A percentile compares a stretch with the other conserved stretches of the same genome.
Evolutionary conservation across 2,329 filamentous ascomycete genomes (phyloP).

Genomic region (Diaporthe citriasiana): DNA sequence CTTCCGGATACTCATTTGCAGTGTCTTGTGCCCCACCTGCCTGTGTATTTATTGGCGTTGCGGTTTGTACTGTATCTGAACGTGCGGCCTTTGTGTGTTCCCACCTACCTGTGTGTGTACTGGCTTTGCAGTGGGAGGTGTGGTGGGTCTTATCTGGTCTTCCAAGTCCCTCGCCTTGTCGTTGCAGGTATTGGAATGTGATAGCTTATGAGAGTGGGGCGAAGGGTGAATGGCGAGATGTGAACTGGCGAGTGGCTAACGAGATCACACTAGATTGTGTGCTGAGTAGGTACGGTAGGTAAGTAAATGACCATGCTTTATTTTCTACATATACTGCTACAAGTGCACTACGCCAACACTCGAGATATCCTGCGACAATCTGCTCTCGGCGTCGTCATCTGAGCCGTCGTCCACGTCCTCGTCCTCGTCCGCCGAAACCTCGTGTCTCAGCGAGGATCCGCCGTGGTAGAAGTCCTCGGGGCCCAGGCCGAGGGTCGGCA

Average conservation of each 20-base stretch:
- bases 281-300: too few species aligned
- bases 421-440: background rate
- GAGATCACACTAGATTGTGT: background rate
- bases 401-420: background rate
- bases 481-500: conserved; percentile 24
- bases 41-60: conserved; percentile 4
- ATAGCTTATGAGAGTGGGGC: background rate
- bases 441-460: conserved; percentile 25
- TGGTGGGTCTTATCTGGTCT: background rate
- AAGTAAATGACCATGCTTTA: background rate
- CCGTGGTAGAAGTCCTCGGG: conserved; percentile 36
- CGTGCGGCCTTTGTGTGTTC: background rate
- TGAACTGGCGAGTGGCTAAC: background rate
- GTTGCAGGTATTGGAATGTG: background rate
- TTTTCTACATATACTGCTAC: background rate
- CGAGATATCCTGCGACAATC: background rate
- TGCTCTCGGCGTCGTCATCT: background rate
- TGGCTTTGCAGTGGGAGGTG: background rate
- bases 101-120: background rate
- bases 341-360: conserved; percentile 9
- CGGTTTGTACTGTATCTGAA: conserved; percentile 4
- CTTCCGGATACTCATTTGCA: conserved; percentile 18
- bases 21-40: background rate
- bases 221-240: background rate
- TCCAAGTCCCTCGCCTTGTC: background rate